Evolutionary conservation across 1,139 yeast species (phyloP), one percentile per base, ranked within the genome.

Genomic region (Yamadazyma atlantica): DNA sequence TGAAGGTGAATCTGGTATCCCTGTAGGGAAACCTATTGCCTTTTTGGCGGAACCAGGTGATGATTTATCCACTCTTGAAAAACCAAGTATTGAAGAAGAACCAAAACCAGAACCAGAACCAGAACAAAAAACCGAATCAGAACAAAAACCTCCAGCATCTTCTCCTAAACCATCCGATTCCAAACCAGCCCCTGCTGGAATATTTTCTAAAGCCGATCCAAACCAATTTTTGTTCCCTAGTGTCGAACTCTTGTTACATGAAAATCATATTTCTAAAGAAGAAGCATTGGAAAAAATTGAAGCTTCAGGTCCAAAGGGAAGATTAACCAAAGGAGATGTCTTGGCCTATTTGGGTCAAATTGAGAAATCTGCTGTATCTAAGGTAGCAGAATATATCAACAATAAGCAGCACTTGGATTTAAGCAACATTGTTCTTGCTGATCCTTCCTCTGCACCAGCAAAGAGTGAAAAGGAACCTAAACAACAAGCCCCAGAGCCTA

Each of bases 11-110:
- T 80, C 78, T 44, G 92, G 82, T 23, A 71, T 92, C 38, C 79
- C 82, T 10, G 97, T 92, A n/a, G 97, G 97, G 5, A 69, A 76
- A 37, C 83, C 95, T 22, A 92, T 92, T 63, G 98, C 97, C 0
- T 78, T 78, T 40, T 54, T 86, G 43, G 97, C 96, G 6, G 97
- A 90, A 51, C 83, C 80, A 2, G 95, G 81, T 25, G 98, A 92
- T 57, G 96, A 89, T 54, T 58, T 90, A 49, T 54, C 76, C 10
- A 62, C 76, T 12, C 65, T 90, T 47, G 81, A 78, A 48, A 64
- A 74, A 44, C 96, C 96, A 16, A 58, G 62, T 11, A 58, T 54
- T 24, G 61, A 58, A 37, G 50, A 57, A 17, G 41, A 50, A 18
- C 48, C 55, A 16, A 45, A 55, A 19, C 37, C 30, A 32, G 29